A percentile compares a stretch with the other conserved stretches of the same genome.
Conservation (phyloP, 257 asterid genomes). For the Gardenia jasminoides region DNA sequence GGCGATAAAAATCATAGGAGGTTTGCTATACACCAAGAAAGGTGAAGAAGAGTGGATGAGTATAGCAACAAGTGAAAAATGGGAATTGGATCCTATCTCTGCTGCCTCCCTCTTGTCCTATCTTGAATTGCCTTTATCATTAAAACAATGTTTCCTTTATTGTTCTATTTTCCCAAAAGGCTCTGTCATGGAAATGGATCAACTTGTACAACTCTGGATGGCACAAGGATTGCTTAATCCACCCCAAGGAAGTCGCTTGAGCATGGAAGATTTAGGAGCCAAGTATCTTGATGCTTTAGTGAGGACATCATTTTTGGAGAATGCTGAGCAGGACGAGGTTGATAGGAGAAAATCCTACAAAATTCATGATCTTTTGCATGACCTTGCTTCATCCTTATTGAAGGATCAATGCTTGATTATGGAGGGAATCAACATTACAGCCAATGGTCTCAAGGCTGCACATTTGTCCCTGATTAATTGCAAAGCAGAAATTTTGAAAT, state of each 20-base stretch:
- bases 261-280: background rate
- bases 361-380: slow-evolving; percentile 35
- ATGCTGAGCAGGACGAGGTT: slow-evolving; percentile 8
- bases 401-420: background rate
- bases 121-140: slow-evolving; percentile 15
- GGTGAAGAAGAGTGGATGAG: too few relatives aligned
- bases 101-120: too few relatives aligned
- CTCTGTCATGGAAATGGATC: slow-evolving; percentile 21
- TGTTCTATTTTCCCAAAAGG: slow-evolving; percentile 29
- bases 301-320: slow-evolving; percentile 23
- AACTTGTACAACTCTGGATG: slow-evolving; percentile 32
- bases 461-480: slow-evolving; percentile 9
- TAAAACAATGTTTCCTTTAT: slow-evolving; percentile 27
- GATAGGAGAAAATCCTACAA: slow-evolving; percentile 1
- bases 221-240: slow-evolving; percentile 22
- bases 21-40: too few relatives aligned
- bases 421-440: background rate
- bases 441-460: background rate
- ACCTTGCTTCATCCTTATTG: slow-evolving; percentile 20
- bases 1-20: too few relatives aligned
- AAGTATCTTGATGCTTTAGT: slow-evolving; percentile 10
- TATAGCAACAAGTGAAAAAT: too few relatives aligned
- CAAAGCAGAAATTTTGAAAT: background rate
- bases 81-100: too few relatives aligned
- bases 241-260: background rate